phyloP scores from a whole-genome alignment of 306 rosid genomes.

The Cercis canadensis region DNA sequence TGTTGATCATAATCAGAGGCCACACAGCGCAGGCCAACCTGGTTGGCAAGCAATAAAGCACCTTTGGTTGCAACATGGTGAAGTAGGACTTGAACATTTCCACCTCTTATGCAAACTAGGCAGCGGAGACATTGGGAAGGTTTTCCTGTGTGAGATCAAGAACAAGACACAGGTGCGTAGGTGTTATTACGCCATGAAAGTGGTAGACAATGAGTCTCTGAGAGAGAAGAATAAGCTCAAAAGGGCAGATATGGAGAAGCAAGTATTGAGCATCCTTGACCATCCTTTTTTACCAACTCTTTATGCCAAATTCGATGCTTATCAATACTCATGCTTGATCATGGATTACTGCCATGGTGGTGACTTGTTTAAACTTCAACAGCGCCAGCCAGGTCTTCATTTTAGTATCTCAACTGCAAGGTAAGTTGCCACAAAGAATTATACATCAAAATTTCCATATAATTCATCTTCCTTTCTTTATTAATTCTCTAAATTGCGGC shows the following conservation, averaged over 20 bases:
- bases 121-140: constrained; percentile 65
- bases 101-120: constrained; percentile 70
- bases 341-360: constrained; percentile 28
- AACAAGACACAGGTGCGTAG: constrained; percentile 32
- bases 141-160: constrained; percentile 66
- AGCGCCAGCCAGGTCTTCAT: constrained; percentile 2
- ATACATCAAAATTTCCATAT: too few species aligned
- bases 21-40: constrained; percentile 67
- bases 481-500: too few species aligned
- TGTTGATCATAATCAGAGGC: constrained; percentile 36
- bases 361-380: constrained; percentile 20
- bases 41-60: constrained; percentile 66
- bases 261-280: constrained; percentile 69
- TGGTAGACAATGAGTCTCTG: constrained; percentile 63
- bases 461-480: too few species aligned
- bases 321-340: constrained; percentile 12
- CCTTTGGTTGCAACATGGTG: constrained; percentile 48
- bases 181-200: constrained; percentile 69
- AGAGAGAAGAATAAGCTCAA: constrained; percentile 66
- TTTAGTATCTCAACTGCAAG: constrained; percentile 2
- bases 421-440: not conserved
- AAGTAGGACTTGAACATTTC: constrained; percentile 57
- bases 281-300: constrained; percentile 76
- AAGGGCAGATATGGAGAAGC: constrained; percentile 66
- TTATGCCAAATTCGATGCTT: constrained; percentile 53